Percentiles rank a stretch among this genome's conserved stretches.
These are phyloP conservation scores for Coemansia sp. DNA, from an alignment of 192 early-diverging fungal species.

Conservation along the genomic window DNA sequence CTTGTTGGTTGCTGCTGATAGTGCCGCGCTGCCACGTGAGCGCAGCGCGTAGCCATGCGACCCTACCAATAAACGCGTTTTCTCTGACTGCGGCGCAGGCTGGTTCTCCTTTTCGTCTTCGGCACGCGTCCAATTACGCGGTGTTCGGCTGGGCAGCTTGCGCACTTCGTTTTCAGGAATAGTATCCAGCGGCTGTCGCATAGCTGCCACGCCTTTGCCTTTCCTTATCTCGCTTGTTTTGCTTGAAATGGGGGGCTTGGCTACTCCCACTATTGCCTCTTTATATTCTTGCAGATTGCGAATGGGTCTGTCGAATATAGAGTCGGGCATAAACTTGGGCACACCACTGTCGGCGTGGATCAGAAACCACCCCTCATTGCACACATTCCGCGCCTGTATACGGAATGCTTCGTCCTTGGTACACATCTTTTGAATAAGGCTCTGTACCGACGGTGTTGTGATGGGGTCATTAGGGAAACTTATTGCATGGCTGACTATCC, in stretches of 20 bases:
- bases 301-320: constrained; percentile 44
- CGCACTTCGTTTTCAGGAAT: constrained; percentile 23
- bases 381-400: constrained; percentile 34
- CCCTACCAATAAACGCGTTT: neutral
- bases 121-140: constrained; percentile 9
- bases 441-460: constrained; percentile 62
- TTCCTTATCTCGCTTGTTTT: neutral
- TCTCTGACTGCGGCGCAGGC: neutral
- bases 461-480: constrained; percentile 66
- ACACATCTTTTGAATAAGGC: constrained; percentile 68
- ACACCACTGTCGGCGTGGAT: constrained; percentile 16
- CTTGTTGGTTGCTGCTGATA: neutral
- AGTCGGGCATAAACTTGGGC: constrained; percentile 32
- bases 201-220: neutral
- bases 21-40: constrained; percentile 13
- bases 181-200: constrained; percentile 32
- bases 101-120: constrained; percentile 36
- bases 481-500: constrained; percentile 38
- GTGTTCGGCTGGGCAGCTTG: constrained; percentile 2
- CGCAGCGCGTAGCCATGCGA: constrained; percentile 30
- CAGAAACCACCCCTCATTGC: constrained; percentile 32
- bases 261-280: neutral
- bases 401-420: constrained; percentile 60
- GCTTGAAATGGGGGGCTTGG: too few relatives aligned
- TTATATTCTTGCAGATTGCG: constrained; percentile 37